Evolutionary conservation across 352 stramenopile species (phyloP).

Genomic region (Phytophthora kernoviae): DNA sequence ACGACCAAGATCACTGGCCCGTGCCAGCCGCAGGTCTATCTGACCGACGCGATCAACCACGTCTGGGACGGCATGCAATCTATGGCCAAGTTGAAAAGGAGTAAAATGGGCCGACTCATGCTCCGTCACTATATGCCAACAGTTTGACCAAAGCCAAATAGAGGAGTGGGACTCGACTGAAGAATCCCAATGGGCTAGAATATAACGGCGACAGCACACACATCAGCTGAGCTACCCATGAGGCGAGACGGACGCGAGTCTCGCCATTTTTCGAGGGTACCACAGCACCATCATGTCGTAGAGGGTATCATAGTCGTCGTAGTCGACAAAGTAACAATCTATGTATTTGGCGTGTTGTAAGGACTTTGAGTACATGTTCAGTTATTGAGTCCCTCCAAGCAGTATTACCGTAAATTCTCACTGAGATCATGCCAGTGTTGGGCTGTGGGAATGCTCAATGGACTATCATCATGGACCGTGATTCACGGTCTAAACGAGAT

Average conservation of each 20-base stretch:
- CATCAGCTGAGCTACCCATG: background rate
- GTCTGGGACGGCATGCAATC: conserved; percentile 30
- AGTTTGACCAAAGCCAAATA: conserved; percentile 4
- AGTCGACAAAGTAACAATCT: background rate
- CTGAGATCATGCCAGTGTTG: too few species aligned
- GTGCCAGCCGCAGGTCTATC: conserved; percentile 40
- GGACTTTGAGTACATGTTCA: background rate
- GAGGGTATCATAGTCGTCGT: conserved; percentile 1
- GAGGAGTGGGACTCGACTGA: conserved; percentile 1
- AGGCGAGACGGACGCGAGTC: conserved; percentile 7
- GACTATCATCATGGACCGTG: too few species aligned
- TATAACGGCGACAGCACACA: background rate
- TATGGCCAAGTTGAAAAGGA: conserved; percentile 32
- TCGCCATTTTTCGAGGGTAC: background rate
- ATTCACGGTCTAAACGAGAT: too few species aligned
- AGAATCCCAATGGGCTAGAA: conserved; percentile 14
- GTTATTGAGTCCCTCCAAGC: too few species aligned
- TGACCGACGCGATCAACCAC: conserved; percentile 16
- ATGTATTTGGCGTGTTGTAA: conserved; percentile 2
- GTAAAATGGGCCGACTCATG: conserved; percentile 26
- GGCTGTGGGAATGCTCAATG: too few species aligned
- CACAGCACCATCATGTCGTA: background rate
- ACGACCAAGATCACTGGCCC: conserved; percentile 34
- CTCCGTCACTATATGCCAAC: conserved; percentile 26
- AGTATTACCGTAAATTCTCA: too few species aligned